A percentile compares a stretch with the other conserved stretches of the same genome.
phyloP scores from a whole-genome alignment of 179 eudicot genomes.

The Sideroxylon spinosum region DNA sequence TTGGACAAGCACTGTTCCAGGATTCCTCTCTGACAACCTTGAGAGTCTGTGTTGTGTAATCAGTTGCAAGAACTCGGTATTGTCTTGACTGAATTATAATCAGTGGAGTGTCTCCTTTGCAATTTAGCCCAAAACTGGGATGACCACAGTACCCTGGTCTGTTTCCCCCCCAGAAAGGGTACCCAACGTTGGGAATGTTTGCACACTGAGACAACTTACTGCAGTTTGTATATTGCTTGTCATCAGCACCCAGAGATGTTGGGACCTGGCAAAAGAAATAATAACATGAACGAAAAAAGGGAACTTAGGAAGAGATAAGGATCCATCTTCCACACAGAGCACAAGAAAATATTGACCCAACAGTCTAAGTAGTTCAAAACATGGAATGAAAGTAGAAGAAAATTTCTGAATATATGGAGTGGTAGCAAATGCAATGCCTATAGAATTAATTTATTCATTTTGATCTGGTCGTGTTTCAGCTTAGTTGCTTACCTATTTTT shows the following conservation, averaged over 20 bases:
- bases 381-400: no score
- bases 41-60: constrained; percentile 6
- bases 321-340: constrained; percentile 11
- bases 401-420: no score
- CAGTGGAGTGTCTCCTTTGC: constrained; percentile 20
- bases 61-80: constrained; percentile 26
- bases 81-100: background rate
- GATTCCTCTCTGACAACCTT: constrained; percentile 30
- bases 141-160: constrained; percentile 42
- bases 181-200: constrained; percentile 15
- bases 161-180: constrained; percentile 39
- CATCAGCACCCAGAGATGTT: constrained; percentile 10
- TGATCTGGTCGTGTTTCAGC: no score
- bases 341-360: no score
- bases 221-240: constrained; percentile 14
- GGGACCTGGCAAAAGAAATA: no score
- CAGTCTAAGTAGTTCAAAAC: no score
- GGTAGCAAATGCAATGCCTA: no score
- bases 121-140: constrained; percentile 36
- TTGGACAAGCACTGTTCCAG: constrained; percentile 24
- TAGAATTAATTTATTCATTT: no score
- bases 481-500: no score
- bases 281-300: no score
- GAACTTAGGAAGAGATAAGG: constrained; percentile 7
- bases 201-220: background rate